Conservation (phyloP, 768 basidiomycete genomes). For the Rhodotorula sphaerocarpa region DNA sequence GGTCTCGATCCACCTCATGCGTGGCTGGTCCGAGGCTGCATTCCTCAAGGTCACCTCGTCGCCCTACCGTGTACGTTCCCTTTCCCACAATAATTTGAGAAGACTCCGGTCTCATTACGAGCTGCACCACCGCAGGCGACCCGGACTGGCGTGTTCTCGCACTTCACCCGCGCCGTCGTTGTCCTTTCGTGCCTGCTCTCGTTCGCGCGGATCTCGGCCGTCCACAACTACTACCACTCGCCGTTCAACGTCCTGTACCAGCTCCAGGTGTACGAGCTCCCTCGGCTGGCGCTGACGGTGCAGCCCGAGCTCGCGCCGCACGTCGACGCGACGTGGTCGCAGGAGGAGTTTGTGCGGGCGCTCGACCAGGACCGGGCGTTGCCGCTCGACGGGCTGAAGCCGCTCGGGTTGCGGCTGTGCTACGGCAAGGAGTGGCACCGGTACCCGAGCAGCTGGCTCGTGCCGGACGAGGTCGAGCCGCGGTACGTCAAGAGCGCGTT, state of each 20-base stretch:
- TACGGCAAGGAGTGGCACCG: conserved; percentile 93
- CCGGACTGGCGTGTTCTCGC: conserved; percentile 63
- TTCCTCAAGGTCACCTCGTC: conserved; percentile 72
- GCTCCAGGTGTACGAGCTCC: conserved; percentile 71
- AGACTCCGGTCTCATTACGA: no score
- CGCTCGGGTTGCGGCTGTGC: conserved; percentile 69
- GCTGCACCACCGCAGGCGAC: no score
- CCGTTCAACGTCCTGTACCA: conserved; percentile 63
- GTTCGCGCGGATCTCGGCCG: conserved; percentile 66
- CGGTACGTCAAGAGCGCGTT: conserved; percentile 88
- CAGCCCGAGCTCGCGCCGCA: conserved; percentile 54
- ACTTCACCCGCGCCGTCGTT: conserved; percentile 63
- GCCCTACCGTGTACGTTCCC: conserved; percentile 62
- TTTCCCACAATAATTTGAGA: no score
- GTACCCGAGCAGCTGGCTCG: conserved; percentile 80
- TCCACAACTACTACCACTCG: conserved; percentile 83
- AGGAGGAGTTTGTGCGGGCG: conserved; percentile 40
- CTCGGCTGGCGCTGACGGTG: conserved; percentile 50
- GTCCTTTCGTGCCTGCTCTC: conserved; percentile 63
- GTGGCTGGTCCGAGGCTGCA: conserved; percentile 73
- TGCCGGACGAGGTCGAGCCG: conserved; percentile 73
- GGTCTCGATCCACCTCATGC: conserved; percentile 69
- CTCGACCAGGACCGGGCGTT: conserved; percentile 49
- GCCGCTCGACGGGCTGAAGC: conserved; percentile 60
- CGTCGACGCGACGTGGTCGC: conserved; percentile 42